Evolutionary conservation across 2,329 filamentous ascomycete species (phyloP), one percentile per base, ranked within the genome.

Genomic region (Fusarium haematococcum): DNA sequence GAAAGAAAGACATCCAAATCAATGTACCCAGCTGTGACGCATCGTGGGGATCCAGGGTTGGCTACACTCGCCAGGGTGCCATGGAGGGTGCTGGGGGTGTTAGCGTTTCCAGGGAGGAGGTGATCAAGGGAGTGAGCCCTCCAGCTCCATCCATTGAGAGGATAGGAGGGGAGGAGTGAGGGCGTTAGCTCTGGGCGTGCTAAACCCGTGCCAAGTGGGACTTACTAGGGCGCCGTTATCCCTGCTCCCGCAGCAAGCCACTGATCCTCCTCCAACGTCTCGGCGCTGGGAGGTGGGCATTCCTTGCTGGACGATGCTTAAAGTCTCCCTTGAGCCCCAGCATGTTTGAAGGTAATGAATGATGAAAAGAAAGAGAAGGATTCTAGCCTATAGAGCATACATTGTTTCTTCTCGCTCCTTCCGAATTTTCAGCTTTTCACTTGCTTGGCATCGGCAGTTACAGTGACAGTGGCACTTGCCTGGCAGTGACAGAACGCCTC

Each of bases 221-320:
- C 64, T n/a, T 57, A 58, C 67, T 63, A 75, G 65, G 68, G 65
- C 60, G 41, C 45, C 50, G 58, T 48, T 69, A 79, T 78, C 77
- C 77, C 74, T 79, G 77, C 62, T 73, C 75, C 76, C 69, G 70
- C 72, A 71, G 60, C 35, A 52, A 73, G 75, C 77, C 77, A 75
- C 74, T 41, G 35, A 33, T 63, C 68, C 37, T 63, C 69, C 41
- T 77, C 71, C 74, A 78, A 78, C 75, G 77, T 73, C 68, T 69
- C 65, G 60, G 54, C 54, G 66, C 65, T 65, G 66, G 63, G 67
- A 68, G 67, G 68, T 72, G 67, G 63, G 57, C 75, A 78, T 79
- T 79, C 77, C 73, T 69, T 43, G 48, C 39, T 65, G 41, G 45
- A 43, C 54, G 64, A 68, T 71, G 68, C 45, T 79, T 79, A 79